Evolutionary conservation across 331 rosid species (phyloP).

Genomic region (Saraca asoca): DNA sequence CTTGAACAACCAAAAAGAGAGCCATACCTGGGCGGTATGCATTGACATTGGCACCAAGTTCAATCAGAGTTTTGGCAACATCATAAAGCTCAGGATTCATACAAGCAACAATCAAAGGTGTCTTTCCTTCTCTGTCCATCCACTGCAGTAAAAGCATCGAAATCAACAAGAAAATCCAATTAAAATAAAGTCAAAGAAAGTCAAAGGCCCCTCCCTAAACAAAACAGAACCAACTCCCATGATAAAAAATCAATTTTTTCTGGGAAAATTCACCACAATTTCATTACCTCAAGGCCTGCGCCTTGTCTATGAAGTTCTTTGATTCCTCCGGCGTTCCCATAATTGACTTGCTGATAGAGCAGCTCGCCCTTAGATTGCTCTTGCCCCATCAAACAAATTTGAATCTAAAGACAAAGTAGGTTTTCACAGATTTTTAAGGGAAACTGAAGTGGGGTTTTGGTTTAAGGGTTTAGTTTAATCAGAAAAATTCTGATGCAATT

Average conservation of each 20-base stretch:
- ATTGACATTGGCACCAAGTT: slow-evolving; percentile 91
- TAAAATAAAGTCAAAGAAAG: slow-evolving; percentile 20
- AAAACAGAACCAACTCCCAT: no score
- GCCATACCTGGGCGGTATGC: slow-evolving; percentile 82
- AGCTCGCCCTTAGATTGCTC: slow-evolving; percentile 77
- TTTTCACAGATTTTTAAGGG: slow-evolving; percentile 11
- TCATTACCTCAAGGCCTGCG: slow-evolving; percentile 82
- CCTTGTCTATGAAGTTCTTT: slow-evolving; percentile 77
- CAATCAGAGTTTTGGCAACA: slow-evolving; percentile 76
- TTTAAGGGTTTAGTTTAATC: background rate
- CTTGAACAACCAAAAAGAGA: slow-evolving; percentile 7
- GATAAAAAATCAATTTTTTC: background rate
- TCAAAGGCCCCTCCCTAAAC: no score
- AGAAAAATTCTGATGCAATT: background rate
- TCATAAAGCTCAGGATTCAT: slow-evolving; percentile 65
- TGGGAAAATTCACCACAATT: background rate
- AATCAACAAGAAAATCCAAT: slow-evolving; percentile 29
- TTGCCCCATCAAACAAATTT: slow-evolving; percentile 69
- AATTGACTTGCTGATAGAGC: slow-evolving; percentile 78
- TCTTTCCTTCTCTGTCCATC: slow-evolving; percentile 74
- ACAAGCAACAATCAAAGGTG: slow-evolving; percentile 90
- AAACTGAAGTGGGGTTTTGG: slow-evolving; percentile 22
- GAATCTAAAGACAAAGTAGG: slow-evolving; percentile 22
- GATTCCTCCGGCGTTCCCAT: slow-evolving; percentile 76
- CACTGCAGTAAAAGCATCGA: slow-evolving; percentile 57